Conservation (phyloP, 257 asterid genomes). For the Handroanthus guayacan region DNA sequence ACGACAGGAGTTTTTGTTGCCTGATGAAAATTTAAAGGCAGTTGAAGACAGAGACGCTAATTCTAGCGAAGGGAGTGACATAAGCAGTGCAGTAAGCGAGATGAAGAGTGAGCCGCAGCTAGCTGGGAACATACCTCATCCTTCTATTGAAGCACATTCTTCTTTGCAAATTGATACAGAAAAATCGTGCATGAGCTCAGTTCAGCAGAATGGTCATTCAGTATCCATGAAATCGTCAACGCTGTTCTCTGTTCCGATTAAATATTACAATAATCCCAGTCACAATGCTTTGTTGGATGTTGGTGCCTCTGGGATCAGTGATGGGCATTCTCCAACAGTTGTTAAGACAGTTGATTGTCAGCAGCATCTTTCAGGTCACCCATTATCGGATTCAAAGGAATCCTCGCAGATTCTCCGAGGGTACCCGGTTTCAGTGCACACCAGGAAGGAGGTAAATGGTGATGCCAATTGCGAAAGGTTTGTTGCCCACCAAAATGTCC, state of each 20-base stretch:
- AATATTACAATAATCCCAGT: conserved; percentile 35
- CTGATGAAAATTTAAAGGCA: neutral
- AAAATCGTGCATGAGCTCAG: conserved; percentile 34
- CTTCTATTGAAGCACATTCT: conserved; percentile 15
- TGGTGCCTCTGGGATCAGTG: conserved; percentile 5
- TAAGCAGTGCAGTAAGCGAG: conserved; percentile 9
- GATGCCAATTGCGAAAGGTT: conserved; percentile 37
- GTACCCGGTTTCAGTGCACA: conserved; percentile 40
- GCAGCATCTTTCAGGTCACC: conserved; percentile 30
- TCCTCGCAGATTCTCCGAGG: conserved; percentile 41
- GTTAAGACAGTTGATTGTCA: conserved; percentile 33
- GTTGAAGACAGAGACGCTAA: conserved; percentile 27
- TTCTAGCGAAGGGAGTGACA: conserved; percentile 29
- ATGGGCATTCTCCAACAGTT: conserved; percentile 34
- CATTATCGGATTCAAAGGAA: conserved; percentile 38
- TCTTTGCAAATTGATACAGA: conserved; percentile 31
- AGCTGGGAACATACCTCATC: conserved; percentile 11
- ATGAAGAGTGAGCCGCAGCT: conserved; percentile 22
- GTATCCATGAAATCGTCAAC: conserved; percentile 37
- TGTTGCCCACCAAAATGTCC: conserved; percentile 30
- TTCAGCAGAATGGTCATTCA: conserved; percentile 35
- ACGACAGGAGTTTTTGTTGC: conserved; percentile 11
- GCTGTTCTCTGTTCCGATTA: conserved; percentile 35
- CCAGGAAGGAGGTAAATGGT: conserved; percentile 38
- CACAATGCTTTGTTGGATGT: conserved; percentile 30